These are phyloP conservation scores for Euphrasia arctica DNA, from an alignment of 305 asterid genomes.

Conservation along the genomic window DNA sequence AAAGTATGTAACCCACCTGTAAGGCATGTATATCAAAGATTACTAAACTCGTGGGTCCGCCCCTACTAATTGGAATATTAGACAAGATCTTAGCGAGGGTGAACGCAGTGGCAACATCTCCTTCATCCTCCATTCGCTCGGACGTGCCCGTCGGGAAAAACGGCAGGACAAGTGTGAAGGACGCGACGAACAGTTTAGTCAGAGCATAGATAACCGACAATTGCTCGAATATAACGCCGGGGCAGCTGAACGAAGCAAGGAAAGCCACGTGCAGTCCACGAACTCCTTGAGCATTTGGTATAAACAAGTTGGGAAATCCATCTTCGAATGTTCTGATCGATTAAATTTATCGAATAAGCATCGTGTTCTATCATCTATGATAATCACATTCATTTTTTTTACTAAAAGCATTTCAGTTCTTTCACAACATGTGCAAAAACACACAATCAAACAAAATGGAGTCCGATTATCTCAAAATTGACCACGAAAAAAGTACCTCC, in stretches of 20 bases:
- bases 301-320: constrained; percentile 94
- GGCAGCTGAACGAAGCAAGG: constrained; percentile 97
- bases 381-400: no score
- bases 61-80: constrained; percentile 76
- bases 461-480: no score
- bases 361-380: no score
- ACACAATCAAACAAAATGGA: not conserved
- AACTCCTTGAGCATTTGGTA: constrained; percentile 93
- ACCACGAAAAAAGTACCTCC: constrained; percentile 55
- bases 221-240: constrained; percentile 95
- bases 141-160: constrained; percentile 98
- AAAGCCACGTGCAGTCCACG: constrained; percentile 96
- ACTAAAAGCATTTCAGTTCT: no score
- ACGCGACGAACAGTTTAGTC: constrained; percentile 86
- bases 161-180: constrained; percentile 96
- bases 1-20: constrained; percentile 48
- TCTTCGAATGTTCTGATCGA: constrained; percentile 83
- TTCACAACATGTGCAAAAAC: not conserved
- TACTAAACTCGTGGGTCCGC: constrained; percentile 96
- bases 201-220: constrained; percentile 80
- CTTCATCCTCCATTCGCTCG: constrained; percentile 99
- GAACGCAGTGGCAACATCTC: constrained; percentile 97
- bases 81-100: constrained; percentile 93
- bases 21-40: constrained; percentile 95
- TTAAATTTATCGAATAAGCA: constrained; percentile 5